These are phyloP conservation scores for Lachnellula willkommii DNA, from an alignment of 2,329 filamentous ascomycete species.

Conservation along the genomic window DNA sequence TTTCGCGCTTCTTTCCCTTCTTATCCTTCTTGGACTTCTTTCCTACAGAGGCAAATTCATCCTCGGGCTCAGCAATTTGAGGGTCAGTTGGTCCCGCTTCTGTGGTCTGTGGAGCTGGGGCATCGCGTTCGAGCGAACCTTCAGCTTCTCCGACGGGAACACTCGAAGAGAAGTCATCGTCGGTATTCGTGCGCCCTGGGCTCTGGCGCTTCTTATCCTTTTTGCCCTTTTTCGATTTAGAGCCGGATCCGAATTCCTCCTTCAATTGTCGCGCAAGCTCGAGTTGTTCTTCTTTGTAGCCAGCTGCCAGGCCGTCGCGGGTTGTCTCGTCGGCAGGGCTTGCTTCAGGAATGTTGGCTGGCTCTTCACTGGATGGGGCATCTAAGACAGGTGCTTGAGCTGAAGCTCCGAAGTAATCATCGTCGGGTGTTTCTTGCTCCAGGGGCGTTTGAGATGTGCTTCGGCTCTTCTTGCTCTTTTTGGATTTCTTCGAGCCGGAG, in stretches of 20 bases:
- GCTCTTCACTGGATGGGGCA: constrained; percentile 1
- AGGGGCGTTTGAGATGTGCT: constrained; percentile 23
- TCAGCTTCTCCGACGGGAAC: constrained; percentile 6
- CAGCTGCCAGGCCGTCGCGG: constrained; percentile 17
- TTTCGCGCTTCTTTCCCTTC: constrained; percentile 13
- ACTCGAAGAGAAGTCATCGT: constrained; percentile 15
- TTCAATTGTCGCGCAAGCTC: constrained; percentile 26
- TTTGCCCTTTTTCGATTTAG: constrained; percentile 38
- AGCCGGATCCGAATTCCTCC: constrained; percentile 25
- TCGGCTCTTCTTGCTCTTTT: constrained; percentile 33
- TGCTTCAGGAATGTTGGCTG: constrained; percentile 5
- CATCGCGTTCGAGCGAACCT: neutral
- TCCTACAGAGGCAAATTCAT: constrained; percentile 14
- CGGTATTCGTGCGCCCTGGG: constrained; percentile 13
- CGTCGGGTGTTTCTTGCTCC: constrained; percentile 8
- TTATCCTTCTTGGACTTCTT: constrained; percentile 24
- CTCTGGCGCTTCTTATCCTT: constrained; percentile 30
- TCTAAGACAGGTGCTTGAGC: constrained; percentile 8
- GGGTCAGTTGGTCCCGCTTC: constrained; percentile 3
- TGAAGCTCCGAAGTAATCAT: constrained; percentile 17
- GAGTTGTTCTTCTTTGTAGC: constrained; percentile 25
- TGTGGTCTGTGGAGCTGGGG: neutral
- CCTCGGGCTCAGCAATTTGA: constrained; percentile 9
- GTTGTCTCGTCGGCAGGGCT: neutral
- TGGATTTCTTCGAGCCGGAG: constrained; percentile 34